Conservation (phyloP, 2,329 filamentous ascomycete genomes). For the Aspergillus spinulosporus region DNA sequence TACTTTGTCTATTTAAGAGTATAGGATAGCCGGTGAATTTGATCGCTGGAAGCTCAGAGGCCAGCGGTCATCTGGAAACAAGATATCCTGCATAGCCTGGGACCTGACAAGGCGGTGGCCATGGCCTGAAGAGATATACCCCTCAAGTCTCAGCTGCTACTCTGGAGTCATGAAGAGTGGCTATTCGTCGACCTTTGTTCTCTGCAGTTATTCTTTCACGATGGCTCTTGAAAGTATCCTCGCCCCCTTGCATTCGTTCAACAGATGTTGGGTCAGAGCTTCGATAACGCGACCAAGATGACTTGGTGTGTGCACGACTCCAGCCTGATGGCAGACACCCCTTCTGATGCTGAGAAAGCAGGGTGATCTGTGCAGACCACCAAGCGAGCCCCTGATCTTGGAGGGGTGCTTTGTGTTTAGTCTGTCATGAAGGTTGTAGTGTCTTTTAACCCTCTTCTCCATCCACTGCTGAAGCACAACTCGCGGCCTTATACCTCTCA, state of each 20-base stretch:
- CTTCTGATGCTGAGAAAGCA: constrained; percentile 34
- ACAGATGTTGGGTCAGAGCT: not conserved
- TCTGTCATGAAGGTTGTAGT: constrained; percentile 25
- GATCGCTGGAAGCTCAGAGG: not conserved
- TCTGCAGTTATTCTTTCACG: not conserved
- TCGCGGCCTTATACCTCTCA: not conserved
- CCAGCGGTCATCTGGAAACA: not conserved
- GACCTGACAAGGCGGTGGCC: too few species aligned
- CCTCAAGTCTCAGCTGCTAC: too few species aligned
- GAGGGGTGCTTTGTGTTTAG: constrained; percentile 31
- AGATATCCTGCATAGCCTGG: not conserved
- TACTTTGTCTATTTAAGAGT: too few species aligned
- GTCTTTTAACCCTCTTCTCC: not conserved
- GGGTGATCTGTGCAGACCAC: constrained; percentile 34
- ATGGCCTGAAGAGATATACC: too few species aligned
- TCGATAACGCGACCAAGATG: not conserved
- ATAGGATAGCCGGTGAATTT: not conserved
- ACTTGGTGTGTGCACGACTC: not conserved
- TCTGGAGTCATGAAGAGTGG: too few species aligned
- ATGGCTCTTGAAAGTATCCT: not conserved
- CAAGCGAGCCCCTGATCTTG: constrained; percentile 30
- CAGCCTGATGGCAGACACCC: constrained; percentile 41
- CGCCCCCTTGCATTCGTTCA: not conserved
- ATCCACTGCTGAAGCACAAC: constrained; percentile 23
- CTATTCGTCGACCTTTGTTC: not conserved